Base-by-base conservation (phyloP, 352 stramenopile species). In the Phytophthora cactorum region DNA sequence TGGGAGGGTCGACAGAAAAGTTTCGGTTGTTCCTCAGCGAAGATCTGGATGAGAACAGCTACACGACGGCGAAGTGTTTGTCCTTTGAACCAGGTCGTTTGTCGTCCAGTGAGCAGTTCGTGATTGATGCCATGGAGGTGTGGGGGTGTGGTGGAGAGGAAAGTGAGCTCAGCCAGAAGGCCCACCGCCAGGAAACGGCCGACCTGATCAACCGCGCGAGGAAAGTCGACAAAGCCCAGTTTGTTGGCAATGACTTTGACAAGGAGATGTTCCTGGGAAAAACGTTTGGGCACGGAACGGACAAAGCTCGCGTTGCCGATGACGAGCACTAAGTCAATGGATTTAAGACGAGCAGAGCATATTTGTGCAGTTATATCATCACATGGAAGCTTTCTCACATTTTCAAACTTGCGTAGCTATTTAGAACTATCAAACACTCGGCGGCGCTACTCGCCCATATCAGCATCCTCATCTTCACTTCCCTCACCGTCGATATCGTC, bases 191-290 rank as follows among this genome's bases (percentile, higher is more conserved):
- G n/a, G 86, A 94, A 32, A 90, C 83, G 1, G 79, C 84, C n/a
- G 84, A 93, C 34, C 73, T 96, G 66, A 92, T 96, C 69, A 87
- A 91, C 62, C 79, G 82, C 9, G 86, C 86, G 28, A 75, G 88
- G 47, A 95, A 96, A 56, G 88, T 96, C 12, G 86, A 96, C 72
- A 96, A 96, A 61, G 86, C 86, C 15, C 82, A 93, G 39, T 96
- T 96, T 49, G 53, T 89, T 41, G 86, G 84, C 29, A 96, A 71
- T 56, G 85, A 92, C 41, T 96, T 96, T 54, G 88, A 96, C 64
- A 90, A 88, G 52, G 82, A 91, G 51, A 86, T 95, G 59, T 89
- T 96, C 31, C 52, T 96, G 17, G 71, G 68, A 15, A 93, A 94
- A 54, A 95, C 85, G 9, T 96, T 95, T 63, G 85, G 83, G 8